A percentile compares a stretch with the other conserved stretches of the same genome.
Evolutionary conservation across 73 alveolate genomes (phyloP).

Genomic region (Durusdinium trenchii): DNA sequence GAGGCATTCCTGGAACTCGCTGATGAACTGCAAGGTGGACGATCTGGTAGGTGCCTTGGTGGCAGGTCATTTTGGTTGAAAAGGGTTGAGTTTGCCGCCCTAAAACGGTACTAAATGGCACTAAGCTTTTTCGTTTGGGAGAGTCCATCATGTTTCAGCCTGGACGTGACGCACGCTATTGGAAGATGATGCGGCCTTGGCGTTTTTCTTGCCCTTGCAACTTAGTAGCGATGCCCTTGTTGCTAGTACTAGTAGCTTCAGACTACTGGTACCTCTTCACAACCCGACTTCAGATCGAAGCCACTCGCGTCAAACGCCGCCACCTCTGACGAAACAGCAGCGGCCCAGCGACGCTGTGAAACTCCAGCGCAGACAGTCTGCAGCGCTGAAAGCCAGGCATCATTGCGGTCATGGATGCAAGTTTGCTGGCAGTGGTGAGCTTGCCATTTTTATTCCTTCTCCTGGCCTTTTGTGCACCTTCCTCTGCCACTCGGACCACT

Average conservation of each 20-base stretch:
- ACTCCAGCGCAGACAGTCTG: too few species aligned
- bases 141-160: too few species aligned
- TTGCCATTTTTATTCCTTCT: slow-evolving; percentile 33
- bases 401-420: slow-evolving; percentile 28
- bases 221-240: too few species aligned
- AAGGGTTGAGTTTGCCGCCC: background rate
- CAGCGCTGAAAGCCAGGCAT: background rate
- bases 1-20: slow-evolving; percentile 48
- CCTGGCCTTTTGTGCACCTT: slow-evolving; percentile 48
- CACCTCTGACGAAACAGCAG: too few species aligned
- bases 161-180: background rate
- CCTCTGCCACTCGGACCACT: background rate
- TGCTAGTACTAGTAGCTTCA: too few species aligned
- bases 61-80: background rate
- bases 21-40: slow-evolving; percentile 41
- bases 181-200: background rate
- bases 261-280: too few species aligned
- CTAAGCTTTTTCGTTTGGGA: too few species aligned
- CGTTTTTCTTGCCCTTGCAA: background rate
- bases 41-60: slow-evolving; percentile 21
- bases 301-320: too few species aligned
- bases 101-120: too few species aligned
- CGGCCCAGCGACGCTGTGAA: too few species aligned
- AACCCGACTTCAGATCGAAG: too few species aligned
- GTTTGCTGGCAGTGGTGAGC: slow-evolving; percentile 56